phyloP scores from a whole-genome alignment of 495 filamentous ascomycete species.

The Tuber magnatum region DNA sequence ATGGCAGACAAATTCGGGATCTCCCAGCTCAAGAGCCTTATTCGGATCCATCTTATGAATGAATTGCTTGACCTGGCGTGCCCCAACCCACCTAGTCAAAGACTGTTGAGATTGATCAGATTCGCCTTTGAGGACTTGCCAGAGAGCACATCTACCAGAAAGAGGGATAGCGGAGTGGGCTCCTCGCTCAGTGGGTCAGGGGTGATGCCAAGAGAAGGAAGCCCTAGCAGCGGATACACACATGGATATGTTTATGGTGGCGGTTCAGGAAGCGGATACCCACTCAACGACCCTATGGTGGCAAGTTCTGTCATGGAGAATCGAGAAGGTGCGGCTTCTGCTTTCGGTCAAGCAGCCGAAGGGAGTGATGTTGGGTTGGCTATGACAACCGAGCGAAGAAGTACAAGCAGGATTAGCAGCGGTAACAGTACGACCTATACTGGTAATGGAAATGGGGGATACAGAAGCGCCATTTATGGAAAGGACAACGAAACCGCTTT shows the following conservation, averaged over 20 bases:
- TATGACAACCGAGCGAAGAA: conserved; percentile 38
- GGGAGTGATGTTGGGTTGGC: conserved; percentile 35
- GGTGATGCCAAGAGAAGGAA: conserved; percentile 36
- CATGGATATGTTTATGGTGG: conserved; percentile 37
- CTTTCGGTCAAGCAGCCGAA: conserved; percentile 32
- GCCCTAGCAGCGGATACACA: conserved; percentile 35
- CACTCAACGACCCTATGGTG: conserved; percentile 34
- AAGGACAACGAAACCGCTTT: conserved; percentile 39
- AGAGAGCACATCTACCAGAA: conserved; percentile 36
- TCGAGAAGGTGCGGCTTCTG: conserved; percentile 37
- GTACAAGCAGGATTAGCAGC: conserved; percentile 34
- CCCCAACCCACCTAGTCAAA: conserved; percentile 30
- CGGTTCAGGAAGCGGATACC: conserved; percentile 35
- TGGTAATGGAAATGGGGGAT: conserved; percentile 21
- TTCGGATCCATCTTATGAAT: conserved; percentile 39
- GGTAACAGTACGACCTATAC: conserved; percentile 21
- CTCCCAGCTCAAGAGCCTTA: conserved; percentile 40
- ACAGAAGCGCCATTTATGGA: conserved; percentile 30
- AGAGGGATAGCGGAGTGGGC: conserved; percentile 37
- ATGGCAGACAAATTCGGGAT: conserved; percentile 42
- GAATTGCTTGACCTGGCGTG: conserved; percentile 39
- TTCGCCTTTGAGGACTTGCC: conserved; percentile 41
- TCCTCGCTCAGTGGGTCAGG: conserved; percentile 30
- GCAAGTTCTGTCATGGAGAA: conserved; percentile 37
- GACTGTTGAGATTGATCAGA: conserved; percentile 37